Evolutionary conservation across 257 asterid species (phyloP).

Genomic region (Solanum corneliomulleri): DNA sequence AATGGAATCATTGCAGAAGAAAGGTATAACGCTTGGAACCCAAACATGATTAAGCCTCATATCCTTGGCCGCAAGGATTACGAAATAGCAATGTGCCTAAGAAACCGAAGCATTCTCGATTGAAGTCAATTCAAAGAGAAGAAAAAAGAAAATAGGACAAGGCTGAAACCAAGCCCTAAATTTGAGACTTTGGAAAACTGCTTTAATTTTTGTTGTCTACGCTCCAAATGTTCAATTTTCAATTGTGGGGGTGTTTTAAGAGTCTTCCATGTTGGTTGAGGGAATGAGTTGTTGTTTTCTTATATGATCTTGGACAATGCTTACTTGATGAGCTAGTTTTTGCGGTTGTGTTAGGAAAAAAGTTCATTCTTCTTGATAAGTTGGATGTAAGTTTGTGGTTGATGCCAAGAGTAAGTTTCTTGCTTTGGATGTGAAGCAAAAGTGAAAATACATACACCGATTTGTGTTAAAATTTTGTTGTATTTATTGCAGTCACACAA

Average conservation of each 20-base stretch:
- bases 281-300: not conserved
- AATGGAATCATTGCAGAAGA: not conserved
- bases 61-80: not conserved
- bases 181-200: not conserved
- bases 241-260: not conserved
- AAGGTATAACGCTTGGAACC: not conserved
- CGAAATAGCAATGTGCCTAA: not conserved
- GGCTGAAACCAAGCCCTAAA: not conserved
- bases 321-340: not conserved
- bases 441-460: not conserved
- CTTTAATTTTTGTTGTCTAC: not conserved
- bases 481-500: constrained; percentile 55
- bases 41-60: not conserved
- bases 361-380: not conserved
- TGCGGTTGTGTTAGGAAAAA: not conserved
- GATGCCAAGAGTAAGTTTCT: not conserved
- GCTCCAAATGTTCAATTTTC: not conserved
- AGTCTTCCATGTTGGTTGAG: not conserved
- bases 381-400: not conserved
- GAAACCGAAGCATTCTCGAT: not conserved
- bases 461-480: not conserved
- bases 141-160: not conserved
- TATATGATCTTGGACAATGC: not conserved
- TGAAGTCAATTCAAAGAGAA: not conserved
- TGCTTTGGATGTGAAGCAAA: not conserved